A percentile compares a stretch with the other conserved stretches of the same genome.
Evolutionary conservation across 306 rosid genomes (phyloP).

Genomic region (Trifolium repens): DNA sequence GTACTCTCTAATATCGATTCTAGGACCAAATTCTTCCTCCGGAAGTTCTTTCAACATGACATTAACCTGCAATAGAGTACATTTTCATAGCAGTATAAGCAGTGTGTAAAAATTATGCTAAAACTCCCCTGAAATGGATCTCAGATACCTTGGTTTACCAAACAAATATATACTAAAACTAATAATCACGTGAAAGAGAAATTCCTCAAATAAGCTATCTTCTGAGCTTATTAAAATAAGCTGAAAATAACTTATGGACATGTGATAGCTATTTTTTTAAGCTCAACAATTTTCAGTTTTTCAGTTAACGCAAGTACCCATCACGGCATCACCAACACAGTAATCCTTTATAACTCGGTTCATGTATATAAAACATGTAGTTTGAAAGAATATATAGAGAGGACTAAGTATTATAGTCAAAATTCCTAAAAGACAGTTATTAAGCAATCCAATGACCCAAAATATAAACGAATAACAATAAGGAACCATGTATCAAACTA

Average conservation of each 20-base stretch:
- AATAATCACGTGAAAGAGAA: too few relatives aligned
- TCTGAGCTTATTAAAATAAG: neutral
- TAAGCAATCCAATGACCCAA: slow-evolving; percentile 10
- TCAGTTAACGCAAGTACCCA: slow-evolving; percentile 6
- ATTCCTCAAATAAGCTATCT: neutral
- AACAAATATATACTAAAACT: too few relatives aligned
- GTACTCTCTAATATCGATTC: slow-evolving; percentile 78
- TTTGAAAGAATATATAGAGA: slow-evolving; percentile 17
- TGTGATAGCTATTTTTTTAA: too few relatives aligned
- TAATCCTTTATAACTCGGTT: slow-evolving; percentile 8
- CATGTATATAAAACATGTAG: slow-evolving; percentile 5
- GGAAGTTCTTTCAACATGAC: slow-evolving; percentile 74
- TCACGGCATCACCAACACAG: neutral
- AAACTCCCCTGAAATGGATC: too few relatives aligned
- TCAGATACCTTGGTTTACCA: too few relatives aligned
- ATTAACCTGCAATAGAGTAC: slow-evolving; percentile 62
- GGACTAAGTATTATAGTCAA: neutral
- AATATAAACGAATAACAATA: slow-evolving; percentile 12
- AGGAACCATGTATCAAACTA: slow-evolving; percentile 33
- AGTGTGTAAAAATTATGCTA: neutral
- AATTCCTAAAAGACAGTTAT: neutral
- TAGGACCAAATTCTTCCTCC: slow-evolving; percentile 86
- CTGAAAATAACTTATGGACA: neutral
- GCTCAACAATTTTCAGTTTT: neutral
- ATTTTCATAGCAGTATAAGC: slow-evolving; percentile 40